phyloP scores from a whole-genome alignment of 805 yeast genomes.

The Kodamaea fukazawae region DNA sequence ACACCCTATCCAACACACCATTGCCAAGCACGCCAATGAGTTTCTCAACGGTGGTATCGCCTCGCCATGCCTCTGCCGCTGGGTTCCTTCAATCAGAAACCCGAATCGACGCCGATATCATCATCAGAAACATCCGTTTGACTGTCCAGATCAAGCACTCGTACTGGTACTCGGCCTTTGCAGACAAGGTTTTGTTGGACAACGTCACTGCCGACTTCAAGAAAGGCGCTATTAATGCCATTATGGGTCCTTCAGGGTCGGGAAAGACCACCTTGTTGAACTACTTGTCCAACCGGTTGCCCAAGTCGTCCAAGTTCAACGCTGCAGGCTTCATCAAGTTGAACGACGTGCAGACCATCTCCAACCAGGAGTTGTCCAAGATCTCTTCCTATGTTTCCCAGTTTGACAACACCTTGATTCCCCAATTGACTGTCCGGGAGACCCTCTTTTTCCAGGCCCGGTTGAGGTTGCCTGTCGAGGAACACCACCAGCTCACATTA shows the following conservation, averaged over 20 bases:
- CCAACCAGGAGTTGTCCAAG: conserved; percentile 23
- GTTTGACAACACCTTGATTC: conserved; percentile 69
- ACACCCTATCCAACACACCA: neutral
- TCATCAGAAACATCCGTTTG: conserved; percentile 7
- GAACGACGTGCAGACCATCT: conserved; percentile 25
- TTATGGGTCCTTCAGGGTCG: conserved; percentile 81
- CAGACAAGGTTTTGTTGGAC: conserved; percentile 26
- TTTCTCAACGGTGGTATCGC: neutral
- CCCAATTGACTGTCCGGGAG: conserved; percentile 74
- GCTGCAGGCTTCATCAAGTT: conserved; percentile 26
- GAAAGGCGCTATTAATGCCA: conserved; percentile 61
- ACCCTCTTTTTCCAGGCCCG: conserved; percentile 71
- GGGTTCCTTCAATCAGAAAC: neutral
- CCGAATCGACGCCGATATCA: conserved; percentile 10
- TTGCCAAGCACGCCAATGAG: no score
- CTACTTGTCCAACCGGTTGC: conserved; percentile 56
- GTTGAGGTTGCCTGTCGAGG: conserved; percentile 51
- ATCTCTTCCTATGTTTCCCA: conserved; percentile 77
- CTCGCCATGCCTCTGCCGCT: neutral
- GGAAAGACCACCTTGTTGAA: conserved; percentile 73
- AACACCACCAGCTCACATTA: conserved; percentile 39
- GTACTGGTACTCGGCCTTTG: neutral
- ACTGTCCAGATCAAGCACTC: conserved; percentile 4
- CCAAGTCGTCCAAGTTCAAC: conserved; percentile 18
- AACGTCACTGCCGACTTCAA: conserved; percentile 50